A percentile compares a stretch with the other conserved stretches of the same genome.
Conservation (phyloP, 768 basidiomycete species). For the Termitomyces bulborhizus region DNA sequence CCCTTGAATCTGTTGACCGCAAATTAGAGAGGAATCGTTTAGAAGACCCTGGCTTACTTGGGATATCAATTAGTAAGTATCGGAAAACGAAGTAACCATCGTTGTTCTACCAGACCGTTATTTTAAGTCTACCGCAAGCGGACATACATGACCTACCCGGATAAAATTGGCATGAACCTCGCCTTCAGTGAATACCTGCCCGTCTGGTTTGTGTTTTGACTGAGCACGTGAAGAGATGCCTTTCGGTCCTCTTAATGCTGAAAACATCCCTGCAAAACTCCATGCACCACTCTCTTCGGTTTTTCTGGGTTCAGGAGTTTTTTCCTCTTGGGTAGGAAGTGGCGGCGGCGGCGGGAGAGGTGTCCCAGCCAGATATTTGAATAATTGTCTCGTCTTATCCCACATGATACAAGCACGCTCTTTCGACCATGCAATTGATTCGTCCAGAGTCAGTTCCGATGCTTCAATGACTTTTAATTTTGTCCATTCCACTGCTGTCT, state of each 20-base stretch:
- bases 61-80: conserved; percentile 74
- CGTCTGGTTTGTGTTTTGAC: conserved; percentile 25
- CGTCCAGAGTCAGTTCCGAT: conserved; percentile 51
- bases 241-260: conserved; percentile 45
- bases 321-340: conserved; percentile 23
- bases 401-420: conserved; percentile 31
- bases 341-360: conserved; percentile 31
- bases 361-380: conserved; percentile 71
- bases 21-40: conserved; percentile 11
- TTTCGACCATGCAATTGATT: conserved; percentile 41
- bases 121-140: neutral
- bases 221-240: conserved; percentile 19
- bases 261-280: conserved; percentile 63
- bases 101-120: conserved; percentile 43
- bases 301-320: conserved; percentile 20
- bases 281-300: conserved; percentile 36
- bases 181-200: conserved; percentile 58
- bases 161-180: conserved; percentile 79
- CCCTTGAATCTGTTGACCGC: conserved; percentile 46
- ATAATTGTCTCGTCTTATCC: conserved; percentile 50
- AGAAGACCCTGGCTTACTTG: conserved; percentile 47
- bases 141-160: conserved; percentile 41
- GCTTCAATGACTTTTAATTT: conserved; percentile 32
- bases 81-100: conserved; percentile 75
- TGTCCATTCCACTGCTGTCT: conserved; percentile 36